Evolutionary conservation across 331 rosid genomes (phyloP), one percentile per base, ranked within the genome.

Genomic region (Cydonia oblonga): DNA sequence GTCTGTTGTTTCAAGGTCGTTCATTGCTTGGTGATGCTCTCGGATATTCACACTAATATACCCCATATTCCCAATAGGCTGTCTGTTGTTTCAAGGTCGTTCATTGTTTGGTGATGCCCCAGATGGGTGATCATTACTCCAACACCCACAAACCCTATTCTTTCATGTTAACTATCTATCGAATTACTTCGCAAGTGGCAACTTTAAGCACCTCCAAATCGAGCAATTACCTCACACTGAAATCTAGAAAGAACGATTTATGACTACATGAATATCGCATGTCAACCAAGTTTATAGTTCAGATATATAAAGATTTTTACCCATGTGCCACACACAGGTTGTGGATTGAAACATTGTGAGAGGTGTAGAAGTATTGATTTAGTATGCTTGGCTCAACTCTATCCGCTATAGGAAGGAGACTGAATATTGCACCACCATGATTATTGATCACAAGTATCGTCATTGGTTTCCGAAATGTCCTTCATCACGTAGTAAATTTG

Each of bases 401-500:
- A 71, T 90, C 87, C 53, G 90, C 96, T 76, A 89, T 70, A 12
- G 98, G 97, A 78, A 93, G 97, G 67, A 82, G 83, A 73, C 98
- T 87, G 86, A 93, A 93, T 80, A 93, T 93, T 72, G 88, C 98
- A 79, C 98, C 98, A 74, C 98, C 98, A 29, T 82, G 97, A 81
- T 93, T 93, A 81, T 93, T 93, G 72, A 87, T 75, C 76, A 90
- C 91, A 57, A 93, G 72, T 64, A 93, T 78, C 7, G 95, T 90
- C 89, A 93, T 87, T 64, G 98, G 96, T 84, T 88, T 93, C 87
- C 98, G 87, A 72, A 76, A 63, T 51, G 75, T 76, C 92, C 98
- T 93, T 73, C 79, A 85, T 76, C 80, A 81, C 24, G 72, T 75
- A 59, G 82, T 58, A 72, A 14, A 58, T 44, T 52, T 29, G 58